Evolutionary conservation across 2,329 filamentous ascomycete species (phyloP).

Genomic region (Hymenoscyphus fraxineus): DNA sequence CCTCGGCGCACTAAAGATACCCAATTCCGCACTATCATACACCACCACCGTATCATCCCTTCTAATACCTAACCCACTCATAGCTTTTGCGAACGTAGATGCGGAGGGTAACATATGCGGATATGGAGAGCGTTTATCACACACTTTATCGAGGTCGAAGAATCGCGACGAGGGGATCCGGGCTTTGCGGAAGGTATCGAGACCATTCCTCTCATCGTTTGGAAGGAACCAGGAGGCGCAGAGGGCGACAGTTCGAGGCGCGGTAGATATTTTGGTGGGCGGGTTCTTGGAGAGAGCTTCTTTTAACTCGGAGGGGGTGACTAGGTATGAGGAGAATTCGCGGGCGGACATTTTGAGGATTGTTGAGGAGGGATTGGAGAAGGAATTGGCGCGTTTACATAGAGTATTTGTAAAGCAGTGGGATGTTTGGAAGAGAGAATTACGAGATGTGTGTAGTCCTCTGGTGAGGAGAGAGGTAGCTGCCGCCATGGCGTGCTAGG

Average conservation of each 20-base stretch:
- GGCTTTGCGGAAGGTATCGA: slow-evolving; percentile 73
- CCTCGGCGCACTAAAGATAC: slow-evolving; percentile 89
- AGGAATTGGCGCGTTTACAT: too few relatives aligned
- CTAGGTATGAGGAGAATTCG: slow-evolving; percentile 73
- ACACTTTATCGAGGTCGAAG: slow-evolving; percentile 91
- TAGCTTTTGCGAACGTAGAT: slow-evolving; percentile 77
- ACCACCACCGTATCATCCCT: slow-evolving; percentile 88
- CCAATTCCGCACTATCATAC: slow-evolving; percentile 86
- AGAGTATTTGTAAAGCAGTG: neutral
- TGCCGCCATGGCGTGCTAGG: slow-evolving; percentile 31
- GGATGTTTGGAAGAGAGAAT: slow-evolving; percentile 13
- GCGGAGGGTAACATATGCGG: slow-evolving; percentile 92
- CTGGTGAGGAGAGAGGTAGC: slow-evolving; percentile 22
- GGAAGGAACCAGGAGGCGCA: slow-evolving; percentile 96
- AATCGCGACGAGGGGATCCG: slow-evolving; percentile 89
- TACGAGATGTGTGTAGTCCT: slow-evolving; percentile 18
- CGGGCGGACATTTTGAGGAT: slow-evolving; percentile 37
- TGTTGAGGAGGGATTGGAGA: slow-evolving; percentile 17
- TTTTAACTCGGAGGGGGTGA: slow-evolving; percentile 78
- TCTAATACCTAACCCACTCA: slow-evolving; percentile 83
- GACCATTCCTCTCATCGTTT: slow-evolving; percentile 80
- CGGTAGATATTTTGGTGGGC: slow-evolving; percentile 72
- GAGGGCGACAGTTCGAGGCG: slow-evolving; percentile 79
- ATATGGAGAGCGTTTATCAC: slow-evolving; percentile 82
- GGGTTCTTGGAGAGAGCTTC: slow-evolving; percentile 80